Evolutionary conservation across 148 eudicot genomes (phyloP).

Genomic region (Silene conica): DNA sequence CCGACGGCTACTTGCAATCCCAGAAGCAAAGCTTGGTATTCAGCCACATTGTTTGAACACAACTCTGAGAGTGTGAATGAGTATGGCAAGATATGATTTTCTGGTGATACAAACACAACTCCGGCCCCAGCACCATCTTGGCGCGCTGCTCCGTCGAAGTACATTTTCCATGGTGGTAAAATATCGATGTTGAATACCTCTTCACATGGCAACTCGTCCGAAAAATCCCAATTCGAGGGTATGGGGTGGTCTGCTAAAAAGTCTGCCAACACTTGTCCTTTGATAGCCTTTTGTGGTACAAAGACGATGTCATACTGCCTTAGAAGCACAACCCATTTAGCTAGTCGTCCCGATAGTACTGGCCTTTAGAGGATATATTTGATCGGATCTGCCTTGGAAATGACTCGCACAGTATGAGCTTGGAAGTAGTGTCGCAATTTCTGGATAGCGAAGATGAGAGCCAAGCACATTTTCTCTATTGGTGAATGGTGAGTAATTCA

Average conservation of each 20-base stretch:
- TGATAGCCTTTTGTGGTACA: not conserved
- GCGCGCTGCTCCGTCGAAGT: not conserved
- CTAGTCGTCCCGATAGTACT: not conserved
- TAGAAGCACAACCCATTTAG: not conserved
- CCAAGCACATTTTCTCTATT: too few relatives aligned
- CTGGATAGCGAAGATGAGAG: too few relatives aligned
- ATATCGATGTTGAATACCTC: not conserved
- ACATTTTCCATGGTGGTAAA: not conserved
- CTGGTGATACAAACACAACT: not conserved
- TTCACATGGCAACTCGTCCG: not conserved
- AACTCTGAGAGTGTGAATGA: not conserved
- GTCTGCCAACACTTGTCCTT: not conserved
- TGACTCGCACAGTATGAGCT: too few relatives aligned
- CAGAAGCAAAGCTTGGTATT: not conserved
- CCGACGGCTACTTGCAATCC: not conserved
- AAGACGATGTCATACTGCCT: not conserved
- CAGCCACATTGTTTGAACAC: not conserved
- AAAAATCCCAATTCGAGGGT: not conserved
- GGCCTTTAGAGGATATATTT: not conserved
- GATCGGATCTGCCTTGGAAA: not conserved
- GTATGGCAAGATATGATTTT: not conserved
- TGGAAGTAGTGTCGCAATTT: too few relatives aligned
- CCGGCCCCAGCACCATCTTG: not conserved
- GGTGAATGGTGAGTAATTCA: too few relatives aligned
- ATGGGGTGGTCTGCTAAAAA: not conserved